These are phyloP conservation scores for Saccharomyces mikatae DNA, from an alignment of 805 yeast genomes.

Conservation along the genomic window DNA sequence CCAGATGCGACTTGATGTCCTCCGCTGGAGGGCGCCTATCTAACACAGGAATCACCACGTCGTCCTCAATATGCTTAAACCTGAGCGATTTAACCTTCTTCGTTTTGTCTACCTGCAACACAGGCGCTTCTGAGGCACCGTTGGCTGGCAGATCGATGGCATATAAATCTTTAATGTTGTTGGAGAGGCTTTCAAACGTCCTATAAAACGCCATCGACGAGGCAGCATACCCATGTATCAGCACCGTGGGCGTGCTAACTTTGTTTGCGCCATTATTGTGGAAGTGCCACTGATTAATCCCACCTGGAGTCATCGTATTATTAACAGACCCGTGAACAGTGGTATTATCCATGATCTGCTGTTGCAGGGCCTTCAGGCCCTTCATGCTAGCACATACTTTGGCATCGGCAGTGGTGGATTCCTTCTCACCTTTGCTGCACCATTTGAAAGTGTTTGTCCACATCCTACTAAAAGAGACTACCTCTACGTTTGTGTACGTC, in stretches of 20 bases:
- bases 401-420: neutral
- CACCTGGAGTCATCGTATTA: constrained; percentile 16
- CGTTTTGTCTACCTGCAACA: constrained; percentile 6
- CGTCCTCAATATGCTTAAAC: constrained; percentile 30
- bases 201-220: constrained; percentile 74
- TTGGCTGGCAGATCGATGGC: constrained; percentile 67
- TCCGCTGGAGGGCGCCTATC: neutral
- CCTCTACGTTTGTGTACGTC: neutral
- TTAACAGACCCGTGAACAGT: constrained; percentile 10
- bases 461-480: neutral
- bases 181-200: constrained; percentile 49
- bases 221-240: constrained; percentile 92
- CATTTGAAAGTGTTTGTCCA: neutral
- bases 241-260: constrained; percentile 35
- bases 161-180: constrained; percentile 47
- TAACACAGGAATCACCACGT: constrained; percentile 7
- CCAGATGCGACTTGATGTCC: constrained; percentile 15
- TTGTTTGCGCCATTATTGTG: constrained; percentile 15
- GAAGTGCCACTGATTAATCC: constrained; percentile 30
- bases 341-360: constrained; percentile 16
- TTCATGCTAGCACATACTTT: neutral
- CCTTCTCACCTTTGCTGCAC: neutral
- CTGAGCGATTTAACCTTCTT: constrained; percentile 7
- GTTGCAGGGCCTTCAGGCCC: constrained; percentile 17
- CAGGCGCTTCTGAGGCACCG: constrained; percentile 54